A percentile compares a stretch with the other conserved stretches of the same genome.
These are phyloP conservation scores for Metschnikowia cerradonensis DNA, from an alignment of 805 yeast species.

Conservation along the genomic window DNA sequence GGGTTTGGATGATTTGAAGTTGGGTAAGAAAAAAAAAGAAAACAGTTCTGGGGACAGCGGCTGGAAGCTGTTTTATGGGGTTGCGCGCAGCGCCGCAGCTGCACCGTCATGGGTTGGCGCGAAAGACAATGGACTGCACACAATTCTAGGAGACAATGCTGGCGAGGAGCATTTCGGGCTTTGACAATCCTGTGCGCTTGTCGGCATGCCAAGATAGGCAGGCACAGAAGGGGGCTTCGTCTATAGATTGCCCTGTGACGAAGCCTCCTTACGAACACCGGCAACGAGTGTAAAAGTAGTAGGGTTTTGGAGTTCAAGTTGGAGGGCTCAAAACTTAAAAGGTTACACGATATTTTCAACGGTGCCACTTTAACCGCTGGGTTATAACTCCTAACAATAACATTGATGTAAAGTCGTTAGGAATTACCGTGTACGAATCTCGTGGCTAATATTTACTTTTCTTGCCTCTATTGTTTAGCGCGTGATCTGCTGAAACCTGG, in stretches of 20 bases:
- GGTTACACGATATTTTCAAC: too few species aligned
- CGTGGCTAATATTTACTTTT: neutral
- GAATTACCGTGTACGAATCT: too few species aligned
- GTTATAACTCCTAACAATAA: neutral
- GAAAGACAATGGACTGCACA: neutral
- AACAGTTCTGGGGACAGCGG: neutral
- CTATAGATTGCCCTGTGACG: too few species aligned
- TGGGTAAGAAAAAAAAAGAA: neutral
- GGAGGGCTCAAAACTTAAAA: too few species aligned
- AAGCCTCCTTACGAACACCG: too few species aligned
- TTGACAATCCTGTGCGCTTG: neutral
- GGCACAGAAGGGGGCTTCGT: too few species aligned
- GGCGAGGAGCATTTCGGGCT: constrained; percentile 2
- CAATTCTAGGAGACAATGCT: neutral
- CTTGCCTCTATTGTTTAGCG: neutral
- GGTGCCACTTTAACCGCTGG: too few species aligned
- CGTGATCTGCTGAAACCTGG: neutral
- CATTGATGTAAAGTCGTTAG: neutral
- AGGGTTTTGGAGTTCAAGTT: neutral
- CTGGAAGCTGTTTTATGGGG: constrained; percentile 1
- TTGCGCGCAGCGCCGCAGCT: neutral
- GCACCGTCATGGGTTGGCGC: neutral
- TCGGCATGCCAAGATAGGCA: neutral
- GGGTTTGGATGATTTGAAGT: neutral
- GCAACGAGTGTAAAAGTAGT: neutral